Percentiles rank a stretch among this genome's conserved stretches.
These are phyloP conservation scores for Pythium biforme DNA, from an alignment of 352 stramenopile species.

Conservation along the genomic window DNA sequence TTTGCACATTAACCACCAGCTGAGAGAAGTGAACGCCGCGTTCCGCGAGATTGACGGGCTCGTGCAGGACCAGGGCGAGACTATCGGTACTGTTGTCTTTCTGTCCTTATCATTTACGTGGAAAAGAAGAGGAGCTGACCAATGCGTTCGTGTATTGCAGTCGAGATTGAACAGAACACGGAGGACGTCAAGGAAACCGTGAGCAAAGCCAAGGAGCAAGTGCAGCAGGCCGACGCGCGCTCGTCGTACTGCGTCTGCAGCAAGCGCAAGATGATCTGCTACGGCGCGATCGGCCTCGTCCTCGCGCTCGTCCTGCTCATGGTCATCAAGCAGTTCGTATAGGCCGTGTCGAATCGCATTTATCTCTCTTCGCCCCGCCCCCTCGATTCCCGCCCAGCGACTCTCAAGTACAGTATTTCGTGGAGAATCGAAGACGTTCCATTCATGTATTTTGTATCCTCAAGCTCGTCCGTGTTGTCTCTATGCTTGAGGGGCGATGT, in stretches of 20 bases:
- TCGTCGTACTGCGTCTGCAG: slow-evolving; percentile 73
- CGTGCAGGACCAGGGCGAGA: slow-evolving; percentile 80
- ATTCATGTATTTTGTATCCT: background rate
- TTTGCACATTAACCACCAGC: slow-evolving; percentile 86
- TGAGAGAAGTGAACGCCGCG: slow-evolving; percentile 81
- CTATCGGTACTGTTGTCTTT: slow-evolving; percentile 35
- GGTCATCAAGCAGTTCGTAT: slow-evolving; percentile 17
- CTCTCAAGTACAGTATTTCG: slow-evolving; percentile 4
- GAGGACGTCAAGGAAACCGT: slow-evolving; percentile 78
- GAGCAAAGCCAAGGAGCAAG: slow-evolving; percentile 61
- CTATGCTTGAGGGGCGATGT: too few relatives aligned
- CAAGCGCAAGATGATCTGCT: slow-evolving; percentile 66
- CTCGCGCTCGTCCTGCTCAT: slow-evolving; percentile 46
- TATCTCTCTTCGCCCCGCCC: background rate
- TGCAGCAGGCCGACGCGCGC: slow-evolving; percentile 66
- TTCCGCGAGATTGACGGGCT: slow-evolving; percentile 85
- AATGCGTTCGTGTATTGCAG: slow-evolving; percentile 35
- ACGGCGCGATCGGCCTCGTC: slow-evolving; percentile 56
- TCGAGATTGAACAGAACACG: slow-evolving; percentile 83
- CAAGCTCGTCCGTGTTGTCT: background rate
- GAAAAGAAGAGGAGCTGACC: too few relatives aligned
- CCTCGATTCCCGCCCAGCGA: background rate
- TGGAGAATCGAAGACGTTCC: slow-evolving; percentile 5
- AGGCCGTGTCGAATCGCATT: background rate
- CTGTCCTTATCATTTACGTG: too few relatives aligned